phyloP scores from a whole-genome alignment of 1,284 basidiomycete species.

The Malassezia pachydermatis region DNA sequence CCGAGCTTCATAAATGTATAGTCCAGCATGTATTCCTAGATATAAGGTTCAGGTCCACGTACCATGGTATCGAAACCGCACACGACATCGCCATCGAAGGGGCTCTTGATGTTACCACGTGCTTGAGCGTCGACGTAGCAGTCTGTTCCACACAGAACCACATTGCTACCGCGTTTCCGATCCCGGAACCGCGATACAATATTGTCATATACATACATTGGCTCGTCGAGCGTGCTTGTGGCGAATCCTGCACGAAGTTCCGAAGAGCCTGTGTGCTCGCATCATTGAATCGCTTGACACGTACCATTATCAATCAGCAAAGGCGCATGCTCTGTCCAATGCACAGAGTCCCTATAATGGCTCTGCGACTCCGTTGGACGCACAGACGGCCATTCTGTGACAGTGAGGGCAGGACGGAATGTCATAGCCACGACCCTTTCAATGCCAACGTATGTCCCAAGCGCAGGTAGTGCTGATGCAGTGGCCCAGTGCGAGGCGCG shows the following conservation, averaged over 20 bases:
- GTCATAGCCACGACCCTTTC: background rate
- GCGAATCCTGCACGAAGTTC: slow-evolving; percentile 78
- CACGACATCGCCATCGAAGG: slow-evolving; percentile 44
- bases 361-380: background rate
- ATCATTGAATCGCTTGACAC: slow-evolving; percentile 9
- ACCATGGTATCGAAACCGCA: slow-evolving; percentile 41
- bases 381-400: slow-evolving; percentile 12
- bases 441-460: too few relatives aligned
- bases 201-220: slow-evolving; percentile 34
- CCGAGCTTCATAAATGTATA: slow-evolving; percentile 79
- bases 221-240: slow-evolving; percentile 4
- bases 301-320: slow-evolving; percentile 81
- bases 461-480: too few relatives aligned
- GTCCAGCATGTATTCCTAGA: slow-evolving; percentile 83
- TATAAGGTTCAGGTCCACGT: background rate
- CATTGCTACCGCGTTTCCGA: slow-evolving; percentile 30
- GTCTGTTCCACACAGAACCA: slow-evolving; percentile 39
- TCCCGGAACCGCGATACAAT: slow-evolving; percentile 41
- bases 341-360: slow-evolving; percentile 24
- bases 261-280: slow-evolving; percentile 56
- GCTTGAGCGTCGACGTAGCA: slow-evolving; percentile 39
- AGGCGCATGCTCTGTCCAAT: slow-evolving; percentile 46
- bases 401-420: slow-evolving; percentile 2
- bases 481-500: too few relatives aligned
- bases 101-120: slow-evolving; percentile 29